phyloP scores from a whole-genome alignment of 108 stramenopile genomes.

The Mediolabrus comicus region DNA sequence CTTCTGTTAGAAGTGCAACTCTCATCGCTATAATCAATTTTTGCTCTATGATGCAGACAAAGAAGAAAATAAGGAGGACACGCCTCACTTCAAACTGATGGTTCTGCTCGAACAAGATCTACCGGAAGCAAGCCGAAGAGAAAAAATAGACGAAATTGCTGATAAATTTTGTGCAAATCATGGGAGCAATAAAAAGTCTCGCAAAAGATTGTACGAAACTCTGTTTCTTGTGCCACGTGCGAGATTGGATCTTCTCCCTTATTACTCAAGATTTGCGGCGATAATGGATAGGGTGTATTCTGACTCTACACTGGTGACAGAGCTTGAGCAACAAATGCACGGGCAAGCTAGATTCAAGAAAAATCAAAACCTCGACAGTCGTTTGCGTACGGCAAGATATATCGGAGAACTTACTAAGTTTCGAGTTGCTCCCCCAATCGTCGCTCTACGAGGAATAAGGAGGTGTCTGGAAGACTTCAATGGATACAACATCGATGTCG shows the following conservation, averaged over 20 bases:
- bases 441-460: slow-evolving; percentile 79
- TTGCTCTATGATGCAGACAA: background rate
- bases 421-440: slow-evolving; percentile 89
- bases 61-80: slow-evolving; percentile 69
- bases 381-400: slow-evolving; percentile 81
- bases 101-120: slow-evolving; percentile 90
- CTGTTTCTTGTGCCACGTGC: slow-evolving; percentile 83
- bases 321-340: slow-evolving; percentile 85
- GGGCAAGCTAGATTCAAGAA: slow-evolving; percentile 85
- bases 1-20: too few species aligned
- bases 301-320: slow-evolving; percentile 63
- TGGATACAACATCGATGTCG: slow-evolving; percentile 85
- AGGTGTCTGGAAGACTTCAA: slow-evolving; percentile 88
- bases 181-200: slow-evolving; percentile 73
- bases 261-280: slow-evolving; percentile 87
- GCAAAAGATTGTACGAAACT: slow-evolving; percentile 80
- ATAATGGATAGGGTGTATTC: slow-evolving; percentile 75
- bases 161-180: slow-evolving; percentile 83
- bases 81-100: slow-evolving; percentile 84
- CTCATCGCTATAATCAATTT: background rate
- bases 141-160: slow-evolving; percentile 88
- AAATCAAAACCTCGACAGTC: slow-evolving; percentile 79
- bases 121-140: slow-evolving; percentile 85
- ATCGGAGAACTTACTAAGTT: slow-evolving; percentile 95
- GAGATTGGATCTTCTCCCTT: slow-evolving; percentile 85